Evolutionary conservation across 2,329 filamentous ascomycete species (phyloP).

Genomic region (Fonsecaea monophora): DNA sequence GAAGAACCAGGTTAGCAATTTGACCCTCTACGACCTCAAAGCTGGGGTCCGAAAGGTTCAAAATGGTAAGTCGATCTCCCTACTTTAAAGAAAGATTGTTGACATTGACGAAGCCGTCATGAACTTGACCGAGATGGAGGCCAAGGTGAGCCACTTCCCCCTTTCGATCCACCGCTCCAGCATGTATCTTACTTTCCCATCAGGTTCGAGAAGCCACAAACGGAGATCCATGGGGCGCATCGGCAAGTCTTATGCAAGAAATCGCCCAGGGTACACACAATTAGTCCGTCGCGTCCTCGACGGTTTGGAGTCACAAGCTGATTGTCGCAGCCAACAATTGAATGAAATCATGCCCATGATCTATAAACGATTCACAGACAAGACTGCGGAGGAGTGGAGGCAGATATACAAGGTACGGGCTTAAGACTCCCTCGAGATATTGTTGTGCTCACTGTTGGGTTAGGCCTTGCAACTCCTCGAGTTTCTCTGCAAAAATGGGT

Average conservation of each 20-base stretch:
- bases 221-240: conserved; percentile 95
- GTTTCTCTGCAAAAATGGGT: conserved; percentile 97
- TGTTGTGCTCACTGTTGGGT: background rate
- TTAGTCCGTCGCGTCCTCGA: conserved; percentile 70
- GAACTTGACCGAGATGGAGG: conserved; percentile 97
- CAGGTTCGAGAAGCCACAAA: conserved; percentile 97
- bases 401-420: conserved; percentile 92
- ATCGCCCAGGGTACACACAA: conserved; percentile 98
- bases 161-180: conserved; percentile 17
- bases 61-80: conserved; percentile 72
- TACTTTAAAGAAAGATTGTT: conserved; percentile 4
- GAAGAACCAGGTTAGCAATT: conserved; percentile 85
- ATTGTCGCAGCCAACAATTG: conserved; percentile 72
- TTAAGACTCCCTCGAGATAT: background rate
- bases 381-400: conserved; percentile 96
- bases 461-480: conserved; percentile 87
- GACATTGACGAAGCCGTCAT: conserved; percentile 73
- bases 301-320: conserved; percentile 9
- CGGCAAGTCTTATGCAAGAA: conserved; percentile 89
- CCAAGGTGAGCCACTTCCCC: conserved; percentile 56
- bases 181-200: conserved; percentile 38
- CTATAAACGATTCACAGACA: conserved; percentile 98
- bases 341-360: conserved; percentile 99
- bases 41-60: conserved; percentile 93
- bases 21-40: conserved; percentile 94